A percentile compares a stretch with the other conserved stretches of the same genome.
phyloP scores from a whole-genome alignment of 176 grass and related monocot genomes.

The Stipa capillata region DNA sequence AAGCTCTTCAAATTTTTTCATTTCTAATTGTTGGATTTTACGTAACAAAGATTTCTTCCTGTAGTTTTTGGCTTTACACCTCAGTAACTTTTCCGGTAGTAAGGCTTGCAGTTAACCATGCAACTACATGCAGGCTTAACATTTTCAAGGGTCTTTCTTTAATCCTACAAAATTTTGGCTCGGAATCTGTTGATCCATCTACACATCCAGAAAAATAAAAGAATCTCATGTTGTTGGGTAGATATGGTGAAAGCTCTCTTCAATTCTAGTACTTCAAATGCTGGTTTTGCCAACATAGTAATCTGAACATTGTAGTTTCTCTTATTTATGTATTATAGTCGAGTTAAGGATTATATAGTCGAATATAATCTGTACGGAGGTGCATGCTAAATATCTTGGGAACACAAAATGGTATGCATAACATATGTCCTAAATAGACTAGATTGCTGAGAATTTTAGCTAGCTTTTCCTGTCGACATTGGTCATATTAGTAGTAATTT shows the following conservation, averaged over 20 bases:
- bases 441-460: not conserved
- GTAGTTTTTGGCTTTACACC: not conserved
- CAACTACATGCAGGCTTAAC: not conserved
- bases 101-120: constrained; percentile 5
- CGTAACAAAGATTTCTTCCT: not conserved
- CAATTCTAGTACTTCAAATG: not conserved
- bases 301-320: not conserved
- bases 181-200: not conserved
- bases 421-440: not conserved
- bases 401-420: not conserved
- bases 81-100: not conserved
- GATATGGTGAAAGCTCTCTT: not conserved
- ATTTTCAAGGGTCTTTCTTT: not conserved
- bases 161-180: not conserved
- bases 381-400: not conserved
- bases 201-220: not conserved
- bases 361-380: not conserved
- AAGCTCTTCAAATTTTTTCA: constrained; percentile 1
- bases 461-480: not conserved
- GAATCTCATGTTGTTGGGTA: not conserved
- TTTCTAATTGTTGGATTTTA: not conserved
- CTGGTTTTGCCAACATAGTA: not conserved
- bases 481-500: constrained; percentile 31
- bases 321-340: not conserved
- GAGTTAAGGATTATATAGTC: constrained; percentile 2